Evolutionary conservation across 768 basidiomycete species (phyloP), one percentile per base, ranked within the genome.

Genomic region (Pisolithus tinctorius): DNA sequence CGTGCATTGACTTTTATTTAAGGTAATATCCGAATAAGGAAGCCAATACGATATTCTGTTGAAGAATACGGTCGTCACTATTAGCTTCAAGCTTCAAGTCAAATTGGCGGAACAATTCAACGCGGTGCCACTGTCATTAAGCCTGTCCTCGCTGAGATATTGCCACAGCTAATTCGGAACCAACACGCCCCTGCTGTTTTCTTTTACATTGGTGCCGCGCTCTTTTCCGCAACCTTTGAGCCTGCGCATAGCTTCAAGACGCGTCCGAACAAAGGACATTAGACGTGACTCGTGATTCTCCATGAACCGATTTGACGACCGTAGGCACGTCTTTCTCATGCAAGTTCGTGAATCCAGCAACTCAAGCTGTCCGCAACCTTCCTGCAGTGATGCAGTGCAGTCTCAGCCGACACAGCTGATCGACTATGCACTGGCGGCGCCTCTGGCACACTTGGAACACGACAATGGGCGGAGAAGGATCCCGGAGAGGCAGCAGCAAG

Each of bases 371-470:
- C 38, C 50, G 49, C 27, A 25, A 47, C n/a, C 29, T 51, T 53
- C 29, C 49, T 53, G 54, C 52, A 82, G 78, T 61, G 75, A 75
- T 59, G 51, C 64, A 25, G 69, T 63, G 23, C 72, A 74, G 54
- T 78, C 80, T n/a, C 82, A 83, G 54, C 71, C 81, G 5, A 78
- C 77, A 17, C 76, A 82, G 50, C 59, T 83, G 38, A 62, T 84
- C 46, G 65, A 74, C 45, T 70, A 77, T 51, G 71, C 79, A 6
- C 58, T 82, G 20, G 65, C 67, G 40, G 48, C 58, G 16, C 47
- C 47, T n/a, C 48, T 50, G 39, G 51, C 54, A 59, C 37, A 55
- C 44, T 55, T 45, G 49, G 59, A 60, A 47, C 57, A 52, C 31
- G 10, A 27, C 45, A 49, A 31, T 30, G 42, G 55, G 6, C 30